Evolutionary conservation across 1,139 yeast genomes (phyloP).

Genomic region (Saccharomyces hybrid): DNA sequence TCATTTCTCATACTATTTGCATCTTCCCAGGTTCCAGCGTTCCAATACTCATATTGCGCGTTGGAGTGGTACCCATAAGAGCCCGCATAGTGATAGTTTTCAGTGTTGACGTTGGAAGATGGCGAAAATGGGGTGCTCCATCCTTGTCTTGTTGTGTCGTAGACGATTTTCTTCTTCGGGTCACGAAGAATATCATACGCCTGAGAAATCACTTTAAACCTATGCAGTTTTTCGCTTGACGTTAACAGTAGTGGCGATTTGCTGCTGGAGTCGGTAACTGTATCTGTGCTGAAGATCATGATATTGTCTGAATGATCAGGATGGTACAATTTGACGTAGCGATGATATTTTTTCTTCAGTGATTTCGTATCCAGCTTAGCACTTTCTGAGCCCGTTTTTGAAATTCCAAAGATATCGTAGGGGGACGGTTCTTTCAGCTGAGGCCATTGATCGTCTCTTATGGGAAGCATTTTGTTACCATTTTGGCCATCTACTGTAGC

Average conservation of each 20-base stretch:
- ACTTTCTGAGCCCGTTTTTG: slow-evolving; percentile 21
- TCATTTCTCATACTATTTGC: slow-evolving; percentile 23
- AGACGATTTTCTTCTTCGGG: slow-evolving; percentile 40
- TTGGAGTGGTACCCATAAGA: slow-evolving; percentile 27
- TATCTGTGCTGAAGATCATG: slow-evolving; percentile 33
- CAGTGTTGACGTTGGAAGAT: slow-evolving; percentile 12
- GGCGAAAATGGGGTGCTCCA: slow-evolving; percentile 24
- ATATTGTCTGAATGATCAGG: slow-evolving; percentile 47
- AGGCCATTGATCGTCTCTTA: slow-evolving; percentile 47
- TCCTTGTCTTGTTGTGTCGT: slow-evolving; percentile 40
- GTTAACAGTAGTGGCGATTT: slow-evolving; percentile 22
- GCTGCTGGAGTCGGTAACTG: slow-evolving; percentile 17
- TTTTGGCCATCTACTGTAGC: neutral
- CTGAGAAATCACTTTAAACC: slow-evolving; percentile 64
- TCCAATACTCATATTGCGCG: slow-evolving; percentile 40
- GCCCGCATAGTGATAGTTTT: slow-evolving; percentile 15
- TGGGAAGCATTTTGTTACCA: neutral
- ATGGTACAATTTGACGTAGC: slow-evolving; percentile 73
- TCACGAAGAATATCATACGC: slow-evolving; percentile 69
- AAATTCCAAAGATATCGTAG: slow-evolving; percentile 58
- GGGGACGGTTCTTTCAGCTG: slow-evolving; percentile 54
- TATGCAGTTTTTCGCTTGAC: slow-evolving; percentile 39
- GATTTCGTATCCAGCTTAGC: slow-evolving; percentile 34
- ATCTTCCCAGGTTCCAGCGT: slow-evolving; percentile 71
- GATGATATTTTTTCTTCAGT: slow-evolving; percentile 51